A percentile compares a stretch with the other conserved stretches of the same genome.
phyloP scores from a whole-genome alignment of 179 eudicot species.

The Actinidia polygama region DNA sequence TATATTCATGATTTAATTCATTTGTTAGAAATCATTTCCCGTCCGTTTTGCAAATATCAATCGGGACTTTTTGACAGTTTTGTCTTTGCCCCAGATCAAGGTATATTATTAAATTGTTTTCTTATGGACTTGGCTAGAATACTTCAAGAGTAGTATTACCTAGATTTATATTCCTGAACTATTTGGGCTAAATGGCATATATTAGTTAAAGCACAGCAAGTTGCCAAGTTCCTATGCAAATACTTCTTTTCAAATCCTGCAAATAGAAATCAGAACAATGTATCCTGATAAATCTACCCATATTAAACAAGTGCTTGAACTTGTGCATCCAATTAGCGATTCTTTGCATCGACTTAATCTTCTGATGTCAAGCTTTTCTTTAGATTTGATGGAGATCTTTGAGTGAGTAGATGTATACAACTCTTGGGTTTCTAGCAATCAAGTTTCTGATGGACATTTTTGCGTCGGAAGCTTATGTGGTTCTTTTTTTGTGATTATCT shows the following conservation, averaged over 20 bases:
- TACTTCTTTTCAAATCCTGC: background rate
- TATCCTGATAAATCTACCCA: background rate
- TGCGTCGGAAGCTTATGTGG: background rate
- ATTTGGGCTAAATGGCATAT: background rate
- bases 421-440: background rate
- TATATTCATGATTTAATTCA: no score
- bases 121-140: no score
- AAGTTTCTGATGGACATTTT: background rate
- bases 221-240: background rate
- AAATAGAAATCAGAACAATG: background rate
- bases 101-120: no score
- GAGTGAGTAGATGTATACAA: background rate
- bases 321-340: background rate
- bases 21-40: no score
- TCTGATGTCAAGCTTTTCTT: background rate
- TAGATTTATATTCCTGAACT: background rate
- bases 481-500: no score
- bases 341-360: background rate
- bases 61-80: no score
- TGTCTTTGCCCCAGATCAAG: no score
- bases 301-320: background rate
- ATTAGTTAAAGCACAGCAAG: background rate
- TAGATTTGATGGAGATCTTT: background rate
- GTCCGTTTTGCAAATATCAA: no score
- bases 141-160: background rate